Evolutionary conservation across 2,329 filamentous ascomycete genomes (phyloP).

Genomic region (Plenodomus biglobosus): DNA sequence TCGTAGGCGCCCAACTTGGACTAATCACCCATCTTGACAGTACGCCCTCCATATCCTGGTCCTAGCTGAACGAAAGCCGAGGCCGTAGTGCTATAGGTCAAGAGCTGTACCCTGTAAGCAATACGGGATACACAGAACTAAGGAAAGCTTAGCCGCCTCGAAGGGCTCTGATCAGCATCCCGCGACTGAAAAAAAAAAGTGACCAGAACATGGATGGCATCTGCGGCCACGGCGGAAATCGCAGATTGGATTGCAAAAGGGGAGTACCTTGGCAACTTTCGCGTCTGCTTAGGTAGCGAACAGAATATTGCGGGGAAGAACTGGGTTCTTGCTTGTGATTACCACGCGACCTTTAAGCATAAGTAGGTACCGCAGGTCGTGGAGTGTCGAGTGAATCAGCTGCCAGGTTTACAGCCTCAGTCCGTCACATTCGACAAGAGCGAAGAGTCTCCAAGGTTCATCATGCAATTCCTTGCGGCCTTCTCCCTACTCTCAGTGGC

Average conservation of each 20-base stretch:
- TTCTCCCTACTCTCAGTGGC: conserved; percentile 32
- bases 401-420: conserved; percentile 1
- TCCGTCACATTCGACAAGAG: not conserved
- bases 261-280: conserved; percentile 20
- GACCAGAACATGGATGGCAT: conserved; percentile 14
- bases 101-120: not conserved
- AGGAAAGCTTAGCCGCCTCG: not conserved
- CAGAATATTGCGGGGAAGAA: conserved; percentile 9
- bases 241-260: conserved; percentile 3
- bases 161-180: conserved; percentile 12
- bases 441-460: conserved; percentile 3
- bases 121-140: not conserved
- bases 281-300: conserved; percentile 18
- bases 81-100: conserved; percentile 5
- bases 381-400: conserved; percentile 2
- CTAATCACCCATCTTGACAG: not conserved
- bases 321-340: conserved; percentile 20
- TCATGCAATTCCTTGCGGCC: conserved; percentile 31
- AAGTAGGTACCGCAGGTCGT: conserved; percentile 13
- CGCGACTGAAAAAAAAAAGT: conserved; percentile 3
- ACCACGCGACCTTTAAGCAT: not conserved
- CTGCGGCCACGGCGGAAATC: conserved; percentile 21
- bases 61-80: not conserved
- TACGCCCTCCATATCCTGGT: not conserved
- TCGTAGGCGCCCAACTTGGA: not conserved